Conservation (phyloP, 129 eudicot species). For the Rutidosis leptorrhynchoides region DNA sequence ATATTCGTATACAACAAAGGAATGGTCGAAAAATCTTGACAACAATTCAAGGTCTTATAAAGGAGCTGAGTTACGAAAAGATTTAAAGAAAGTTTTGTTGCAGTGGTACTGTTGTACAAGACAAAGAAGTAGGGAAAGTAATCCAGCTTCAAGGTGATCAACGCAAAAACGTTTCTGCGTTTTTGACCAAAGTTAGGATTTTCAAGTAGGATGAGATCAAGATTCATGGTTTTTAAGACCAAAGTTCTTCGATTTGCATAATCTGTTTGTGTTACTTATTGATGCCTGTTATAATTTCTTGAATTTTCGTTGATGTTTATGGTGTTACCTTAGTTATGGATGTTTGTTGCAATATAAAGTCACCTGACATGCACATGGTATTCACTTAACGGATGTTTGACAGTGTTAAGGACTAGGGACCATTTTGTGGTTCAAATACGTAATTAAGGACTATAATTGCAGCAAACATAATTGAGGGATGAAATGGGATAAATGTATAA, state of each 20-base stretch:
- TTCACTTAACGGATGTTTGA: no score
- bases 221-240: conserved; percentile 80
- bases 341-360: no score
- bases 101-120: conserved; percentile 86
- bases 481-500: no score
- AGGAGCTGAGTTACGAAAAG: conserved; percentile 81
- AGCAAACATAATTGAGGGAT: no score
- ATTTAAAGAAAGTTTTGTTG: conserved; percentile 84
- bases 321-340: conserved; percentile 1
- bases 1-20: conserved; percentile 86
- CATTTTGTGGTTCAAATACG: no score
- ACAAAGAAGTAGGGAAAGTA: conserved; percentile 79
- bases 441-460: no score
- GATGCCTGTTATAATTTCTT: conserved; percentile 20
- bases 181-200: conserved; percentile 55
- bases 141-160: conserved; percentile 96
- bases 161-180: conserved; percentile 80
- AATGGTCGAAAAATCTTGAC: conserved; percentile 92
- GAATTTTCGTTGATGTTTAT: conserved; percentile 15
- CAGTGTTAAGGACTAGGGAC: no score
- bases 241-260: neutral
- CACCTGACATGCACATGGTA: no score
- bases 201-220: conserved; percentile 84
- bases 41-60: conserved; percentile 83
- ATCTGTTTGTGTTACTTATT: conserved; percentile 2